Evolutionary conservation across 495 filamentous ascomycete species (phyloP).

Genomic region (Trichoderma gamsii): DNA sequence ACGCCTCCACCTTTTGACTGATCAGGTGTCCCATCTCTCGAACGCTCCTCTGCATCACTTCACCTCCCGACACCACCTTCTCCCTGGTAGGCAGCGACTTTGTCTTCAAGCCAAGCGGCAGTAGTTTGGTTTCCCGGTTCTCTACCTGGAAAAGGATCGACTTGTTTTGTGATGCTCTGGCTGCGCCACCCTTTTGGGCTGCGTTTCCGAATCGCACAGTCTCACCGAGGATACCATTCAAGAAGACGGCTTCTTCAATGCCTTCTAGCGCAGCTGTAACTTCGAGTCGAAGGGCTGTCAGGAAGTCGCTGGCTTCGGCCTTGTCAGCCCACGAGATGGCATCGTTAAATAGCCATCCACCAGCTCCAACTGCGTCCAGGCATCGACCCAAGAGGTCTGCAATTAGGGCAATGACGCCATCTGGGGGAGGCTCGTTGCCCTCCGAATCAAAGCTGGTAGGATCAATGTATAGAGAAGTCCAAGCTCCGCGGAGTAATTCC

Average conservation of each 20-base stretch:
- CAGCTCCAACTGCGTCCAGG: slow-evolving; percentile 77
- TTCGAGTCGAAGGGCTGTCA: slow-evolving; percentile 63
- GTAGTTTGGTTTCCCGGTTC: slow-evolving; percentile 28
- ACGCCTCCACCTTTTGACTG: slow-evolving; percentile 66
- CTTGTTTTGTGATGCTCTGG: slow-evolving; percentile 17
- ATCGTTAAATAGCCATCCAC: slow-evolving; percentile 68
- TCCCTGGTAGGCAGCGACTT: slow-evolving; percentile 44
- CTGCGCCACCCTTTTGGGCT: slow-evolving; percentile 28
- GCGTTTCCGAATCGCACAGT: slow-evolving; percentile 58
- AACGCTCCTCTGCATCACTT: slow-evolving; percentile 54
- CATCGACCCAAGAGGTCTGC: slow-evolving; percentile 65
- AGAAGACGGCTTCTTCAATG: slow-evolving; percentile 63
- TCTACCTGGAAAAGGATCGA: slow-evolving; percentile 26
- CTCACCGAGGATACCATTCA: slow-evolving; percentile 63
- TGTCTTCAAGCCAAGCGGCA: slow-evolving; percentile 72
- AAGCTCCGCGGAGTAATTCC: slow-evolving; percentile 58
- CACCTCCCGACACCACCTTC: slow-evolving; percentile 56
- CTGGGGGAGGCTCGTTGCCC: slow-evolving; percentile 47
- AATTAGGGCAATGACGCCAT: slow-evolving; percentile 52
- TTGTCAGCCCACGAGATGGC: slow-evolving; percentile 35
- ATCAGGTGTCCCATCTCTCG: slow-evolving; percentile 67
- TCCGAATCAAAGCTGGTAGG: slow-evolving; percentile 38
- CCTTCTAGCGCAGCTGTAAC: slow-evolving; percentile 71
- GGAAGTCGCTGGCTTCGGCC: slow-evolving; percentile 53
- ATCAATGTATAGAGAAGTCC: slow-evolving; percentile 59